Base-by-base conservation (phyloP, 2,329 filamentous ascomycete genomes). In the Aspergillus sp. region DNA sequence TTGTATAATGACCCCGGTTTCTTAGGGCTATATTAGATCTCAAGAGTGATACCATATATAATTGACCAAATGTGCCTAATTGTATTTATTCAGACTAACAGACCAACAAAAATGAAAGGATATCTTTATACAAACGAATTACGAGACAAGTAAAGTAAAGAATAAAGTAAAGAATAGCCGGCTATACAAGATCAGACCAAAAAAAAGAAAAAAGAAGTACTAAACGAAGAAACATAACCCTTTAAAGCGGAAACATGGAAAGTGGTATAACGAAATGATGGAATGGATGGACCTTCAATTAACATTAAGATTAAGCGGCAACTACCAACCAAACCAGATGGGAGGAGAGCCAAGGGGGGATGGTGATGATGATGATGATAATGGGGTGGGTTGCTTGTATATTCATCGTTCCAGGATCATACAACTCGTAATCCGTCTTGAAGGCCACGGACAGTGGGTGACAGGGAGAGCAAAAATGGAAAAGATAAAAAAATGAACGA, bases 231-330 rank as follows among this genome's bases (percentile, higher is more conserved):
- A 19, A 19, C 19, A 19, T 19, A 19, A 19, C 19, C 19, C 19
- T 19, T 19, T 19, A 19, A 19, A 19, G 19, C 19, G 19, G 19
- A 19, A 19, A 19, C 19, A 19, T 19, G 19, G 19, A 19, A 19
- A 19, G 19, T 19, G 19, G 19, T 19, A 19, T 19, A 19, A 19
- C 19, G 19, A 19, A 19, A 19, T 19, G 19, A 19, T 19, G 19
- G 19, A 19, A 19, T 19, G 19, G 2, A 19, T 19, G 19, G 19
- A 46, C 43, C 49, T 48, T 50, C 47, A 50, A 63, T 65, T 64
- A 64, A 50, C 57, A 66, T 65, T 65, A 65, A 56, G 49, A 63
- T 63, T 64, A 64, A 53, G 30, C 30, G 30, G 19, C 19, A 19
- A 19, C 19, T 19, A 19, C 19, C 19, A 19, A 19, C 19, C 19